These are phyloP conservation scores for Heracleum sosnowskyi DNA, from an alignment of 129 eudicot species.

Conservation along the genomic window DNA sequence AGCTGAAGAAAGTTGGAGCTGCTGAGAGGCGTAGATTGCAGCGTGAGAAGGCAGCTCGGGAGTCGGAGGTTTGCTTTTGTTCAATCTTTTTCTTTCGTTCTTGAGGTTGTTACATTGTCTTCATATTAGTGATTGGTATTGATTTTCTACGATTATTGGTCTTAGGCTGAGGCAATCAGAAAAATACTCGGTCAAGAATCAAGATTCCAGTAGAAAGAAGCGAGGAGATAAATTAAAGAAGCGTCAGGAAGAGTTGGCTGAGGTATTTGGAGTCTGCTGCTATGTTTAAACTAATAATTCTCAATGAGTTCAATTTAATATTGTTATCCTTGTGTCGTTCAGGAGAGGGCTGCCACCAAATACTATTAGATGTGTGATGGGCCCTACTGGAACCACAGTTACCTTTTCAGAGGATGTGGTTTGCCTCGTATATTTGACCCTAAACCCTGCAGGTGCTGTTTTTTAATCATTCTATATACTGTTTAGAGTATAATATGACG, in stretches of 20 bases:
- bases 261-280: conserved; percentile 28
- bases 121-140: too few species aligned
- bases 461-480: neutral
- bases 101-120: too few species aligned
- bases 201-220: conserved; percentile 86
- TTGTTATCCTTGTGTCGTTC: conserved; percentile 6
- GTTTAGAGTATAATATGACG: neutral
- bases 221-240: conserved; percentile 83
- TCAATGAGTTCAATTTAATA: neutral
- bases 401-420: conserved; percentile 77
- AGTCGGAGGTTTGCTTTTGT: too few species aligned
- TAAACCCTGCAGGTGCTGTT: conserved; percentile 46
- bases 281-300: neutral
- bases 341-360: conserved; percentile 76
- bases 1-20: conserved; percentile 85
- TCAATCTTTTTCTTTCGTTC: too few species aligned
- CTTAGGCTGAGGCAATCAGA: too few species aligned
- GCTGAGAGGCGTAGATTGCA: conserved; percentile 84
- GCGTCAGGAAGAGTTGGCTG: conserved; percentile 87
- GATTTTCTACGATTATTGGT: neutral
- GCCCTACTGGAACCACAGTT: conserved; percentile 72
- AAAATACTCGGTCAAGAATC: too few species aligned
- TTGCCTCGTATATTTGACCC: conserved; percentile 62
- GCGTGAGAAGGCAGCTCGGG: conserved; percentile 79
- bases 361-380: conserved; percentile 57